A percentile compares a stretch with the other conserved stretches of the same genome.
Conservation (phyloP, 108 stramenopile genomes). For the Aureococcus anophagefferens region DNA sequence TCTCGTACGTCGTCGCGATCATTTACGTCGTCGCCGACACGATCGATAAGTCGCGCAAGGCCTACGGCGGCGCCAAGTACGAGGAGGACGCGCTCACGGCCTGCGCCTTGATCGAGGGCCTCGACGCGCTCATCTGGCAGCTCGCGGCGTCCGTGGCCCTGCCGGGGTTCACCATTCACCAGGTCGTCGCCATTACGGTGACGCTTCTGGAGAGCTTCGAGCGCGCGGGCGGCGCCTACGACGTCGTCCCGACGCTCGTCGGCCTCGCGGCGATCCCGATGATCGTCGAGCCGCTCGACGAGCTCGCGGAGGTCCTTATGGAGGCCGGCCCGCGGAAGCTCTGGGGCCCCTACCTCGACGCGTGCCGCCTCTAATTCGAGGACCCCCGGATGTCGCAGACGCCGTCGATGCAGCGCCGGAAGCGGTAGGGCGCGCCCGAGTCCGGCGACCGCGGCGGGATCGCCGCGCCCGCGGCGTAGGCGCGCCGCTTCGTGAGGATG, state of each 20-base stretch:
- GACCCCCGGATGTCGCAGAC: no score
- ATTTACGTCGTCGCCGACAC: constrained; percentile 44
- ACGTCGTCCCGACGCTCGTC: constrained; percentile 17
- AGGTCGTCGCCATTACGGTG: constrained; percentile 7
- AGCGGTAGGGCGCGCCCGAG: no score
- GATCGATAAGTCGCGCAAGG: constrained; percentile 23
- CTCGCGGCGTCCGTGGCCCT: constrained; percentile 32
- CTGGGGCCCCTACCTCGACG: not conserved
- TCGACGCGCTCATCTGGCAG: constrained; percentile 44
- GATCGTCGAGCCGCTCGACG: constrained; percentile 43
- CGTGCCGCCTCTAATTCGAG: not conserved
- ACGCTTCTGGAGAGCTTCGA: not conserved
- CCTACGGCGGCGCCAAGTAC: not conserved
- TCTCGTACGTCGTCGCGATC: constrained; percentile 35
- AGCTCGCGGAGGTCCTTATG: constrained; percentile 30
- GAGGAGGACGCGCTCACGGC: not conserved
- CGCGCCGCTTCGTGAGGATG: no score
- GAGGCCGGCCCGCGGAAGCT: constrained; percentile 14
- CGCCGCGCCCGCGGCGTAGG: no score
- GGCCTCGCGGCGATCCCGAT: constrained; percentile 43
- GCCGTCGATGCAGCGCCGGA: no score
- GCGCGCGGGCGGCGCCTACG: not conserved
- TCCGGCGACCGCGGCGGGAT: no score
- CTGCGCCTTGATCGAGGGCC: not conserved
- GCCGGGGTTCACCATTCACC: constrained; percentile 38